phyloP scores from a whole-genome alignment of 1,284 basidiomycete species.

The Flammula alnicola region DNA sequence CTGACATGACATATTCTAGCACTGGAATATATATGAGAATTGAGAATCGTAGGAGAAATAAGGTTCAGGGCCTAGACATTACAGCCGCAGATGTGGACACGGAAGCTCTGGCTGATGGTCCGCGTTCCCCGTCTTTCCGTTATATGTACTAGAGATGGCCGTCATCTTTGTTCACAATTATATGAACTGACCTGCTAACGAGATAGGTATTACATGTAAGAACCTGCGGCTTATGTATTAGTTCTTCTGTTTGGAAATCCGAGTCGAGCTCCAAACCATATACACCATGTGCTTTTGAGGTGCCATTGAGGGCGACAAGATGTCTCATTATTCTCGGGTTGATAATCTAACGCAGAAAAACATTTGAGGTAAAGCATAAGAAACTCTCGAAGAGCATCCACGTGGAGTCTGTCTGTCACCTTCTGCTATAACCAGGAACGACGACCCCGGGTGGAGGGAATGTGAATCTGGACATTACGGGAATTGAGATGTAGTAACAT shows the following conservation, averaged over 20 bases:
- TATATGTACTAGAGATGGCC: constrained; percentile 46
- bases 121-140: constrained; percentile 45
- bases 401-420: constrained; percentile 43
- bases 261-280: constrained; percentile 24
- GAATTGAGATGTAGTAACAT: constrained; percentile 37
- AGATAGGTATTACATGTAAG: constrained; percentile 1
- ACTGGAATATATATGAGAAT: constrained; percentile 46
- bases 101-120: constrained; percentile 45
- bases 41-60: constrained; percentile 48
- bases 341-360: constrained; percentile 40
- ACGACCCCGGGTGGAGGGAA: constrained; percentile 25
- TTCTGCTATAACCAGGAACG: constrained; percentile 23
- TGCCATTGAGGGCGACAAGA: constrained; percentile 15
- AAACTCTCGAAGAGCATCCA: constrained; percentile 35
- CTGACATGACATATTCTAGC: constrained; percentile 19
- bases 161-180: neutral
- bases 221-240: constrained; percentile 19
- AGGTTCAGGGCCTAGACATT: constrained; percentile 45
- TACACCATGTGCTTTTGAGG: constrained; percentile 11
- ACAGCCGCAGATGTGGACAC: constrained; percentile 50
- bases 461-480: constrained; percentile 40
- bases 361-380: constrained; percentile 34
- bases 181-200: constrained; percentile 2
- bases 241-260: constrained; percentile 8
- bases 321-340: constrained; percentile 23